Percentiles rank a stretch among this genome's conserved stretches.
These are phyloP conservation scores for Auricularia sp. DNA, from an alignment of 768 basidiomycete species.

Conservation along the genomic window DNA sequence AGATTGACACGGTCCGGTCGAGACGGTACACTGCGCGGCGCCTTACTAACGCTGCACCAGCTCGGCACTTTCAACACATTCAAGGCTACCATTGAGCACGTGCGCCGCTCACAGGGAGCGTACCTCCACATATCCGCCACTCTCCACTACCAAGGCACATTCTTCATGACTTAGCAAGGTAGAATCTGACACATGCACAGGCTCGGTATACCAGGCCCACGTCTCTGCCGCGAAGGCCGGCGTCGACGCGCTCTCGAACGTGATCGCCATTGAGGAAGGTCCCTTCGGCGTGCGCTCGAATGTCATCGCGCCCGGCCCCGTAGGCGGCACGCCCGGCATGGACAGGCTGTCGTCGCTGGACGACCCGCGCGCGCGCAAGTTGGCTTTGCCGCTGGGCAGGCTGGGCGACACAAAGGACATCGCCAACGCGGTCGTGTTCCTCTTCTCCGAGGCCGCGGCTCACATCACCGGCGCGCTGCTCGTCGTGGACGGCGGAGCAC, in stretches of 20 bases:
- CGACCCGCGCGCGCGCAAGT: constrained; percentile 8
- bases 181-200: neutral
- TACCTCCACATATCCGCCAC: constrained; percentile 89
- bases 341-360: constrained; percentile 20
- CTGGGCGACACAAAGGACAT: constrained; percentile 20
- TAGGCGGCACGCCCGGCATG: constrained; percentile 61
- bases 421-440: constrained; percentile 25
- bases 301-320: constrained; percentile 76
- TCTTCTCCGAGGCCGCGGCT: constrained; percentile 27
- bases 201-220: constrained; percentile 52
- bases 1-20: constrained; percentile 74
- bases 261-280: constrained; percentile 88
- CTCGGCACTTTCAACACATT: constrained; percentile 91
- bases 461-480: constrained; percentile 27
- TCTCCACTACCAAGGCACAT: constrained; percentile 69
- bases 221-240: constrained; percentile 93
- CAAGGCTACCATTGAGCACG: constrained; percentile 75
- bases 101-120: constrained; percentile 63
- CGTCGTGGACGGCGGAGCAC: constrained; percentile 14
- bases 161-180: neutral
- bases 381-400: constrained; percentile 8
- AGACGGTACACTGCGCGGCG: neutral
- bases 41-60: constrained; percentile 25
- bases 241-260: constrained; percentile 79
- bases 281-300: constrained; percentile 90